Base-by-base conservation (phyloP, 2,329 filamentous ascomycete genomes). In the Arthrobotrys conoides region DNA sequence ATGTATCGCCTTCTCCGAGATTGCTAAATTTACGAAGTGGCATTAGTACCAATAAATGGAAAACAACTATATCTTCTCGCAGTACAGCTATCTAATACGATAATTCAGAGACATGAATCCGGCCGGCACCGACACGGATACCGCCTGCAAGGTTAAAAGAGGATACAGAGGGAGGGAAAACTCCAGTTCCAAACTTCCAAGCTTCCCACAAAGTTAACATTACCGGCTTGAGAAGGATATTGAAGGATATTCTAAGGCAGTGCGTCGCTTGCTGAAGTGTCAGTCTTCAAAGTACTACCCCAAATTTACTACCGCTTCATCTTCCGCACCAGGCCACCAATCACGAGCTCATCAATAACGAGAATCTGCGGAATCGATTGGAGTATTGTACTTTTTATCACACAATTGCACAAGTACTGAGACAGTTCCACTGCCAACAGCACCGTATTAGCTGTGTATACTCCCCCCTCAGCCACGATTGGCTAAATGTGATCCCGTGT, bases 261-360 rank as follows among this genome's bases (percentile, higher is more conserved):
- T 46, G 16, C 2, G 10, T 55, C 64, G 64, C 64, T 67, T 67
- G 64, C 46, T 67, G 64, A 67, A 55, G 33, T 67, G 64, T 55
- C 64, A 67, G 33, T 55, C n/a, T 5, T 22, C 38, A 6, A 49
- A 51, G 41, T 49, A 30, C 46, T 27, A 67, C 64, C 18, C 16
- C 30, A 53, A 18, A 67, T 9, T 33, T 9, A 33, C 61, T 24
- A 18, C 8, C 10, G 18, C n/a, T 65, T 20, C 38, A 36, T 20
- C n/a, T 14, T 46, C 10, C 41, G 14, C 22, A 36, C 22, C 41
- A 65, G 61, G 33, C 61, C 30, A 65, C 44, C 61, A 49, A 48
- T 36, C 44, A 36, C 61, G 44, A 10, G 30, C 12, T 9, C 14
- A 20, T 16, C 24, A 9, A 14, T 27, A 33, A 36, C 5, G n/a